phyloP scores from a whole-genome alignment of 805 yeast species.

The Monosporozyma solicola region DNA sequence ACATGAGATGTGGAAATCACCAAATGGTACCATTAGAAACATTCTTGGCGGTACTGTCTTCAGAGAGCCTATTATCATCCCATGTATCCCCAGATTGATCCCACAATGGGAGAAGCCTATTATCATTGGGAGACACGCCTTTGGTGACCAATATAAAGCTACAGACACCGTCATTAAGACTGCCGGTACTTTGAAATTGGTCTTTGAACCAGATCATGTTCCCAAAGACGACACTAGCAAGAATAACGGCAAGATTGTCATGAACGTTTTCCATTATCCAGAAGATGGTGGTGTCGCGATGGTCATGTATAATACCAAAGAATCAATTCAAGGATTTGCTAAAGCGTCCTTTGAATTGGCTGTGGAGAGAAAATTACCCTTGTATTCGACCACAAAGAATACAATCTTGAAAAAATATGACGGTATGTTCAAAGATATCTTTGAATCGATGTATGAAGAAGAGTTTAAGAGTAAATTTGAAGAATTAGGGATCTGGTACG shows the following conservation, averaged over 20 bases:
- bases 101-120: constrained; percentile 94
- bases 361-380: constrained; percentile 61
- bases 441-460: constrained; percentile 67
- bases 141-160: constrained; percentile 94
- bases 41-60: constrained; percentile 94
- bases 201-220: constrained; percentile 60
- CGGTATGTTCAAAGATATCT: constrained; percentile 91
- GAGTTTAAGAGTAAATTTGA: constrained; percentile 68
- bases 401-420: constrained; percentile 91
- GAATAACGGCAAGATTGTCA: constrained; percentile 22
- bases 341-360: constrained; percentile 86
- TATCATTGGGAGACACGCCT: constrained; percentile 95
- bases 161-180: constrained; percentile 68
- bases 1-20: constrained; percentile 96
- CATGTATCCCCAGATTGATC: constrained; percentile 76
- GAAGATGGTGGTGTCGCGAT: constrained; percentile 66
- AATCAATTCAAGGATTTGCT: constrained; percentile 87
- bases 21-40: constrained; percentile 95
- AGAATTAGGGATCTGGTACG: constrained; percentile 82
- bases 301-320: constrained; percentile 94
- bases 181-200: constrained; percentile 62
- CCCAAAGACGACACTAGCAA: background rate
- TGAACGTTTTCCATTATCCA: constrained; percentile 42
- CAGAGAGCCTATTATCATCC: constrained; percentile 92
- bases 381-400: constrained; percentile 87